phyloP scores from a whole-genome alignment of 2,329 filamentous ascomycete genomes.

The Alternaria tenuissima region DNA sequence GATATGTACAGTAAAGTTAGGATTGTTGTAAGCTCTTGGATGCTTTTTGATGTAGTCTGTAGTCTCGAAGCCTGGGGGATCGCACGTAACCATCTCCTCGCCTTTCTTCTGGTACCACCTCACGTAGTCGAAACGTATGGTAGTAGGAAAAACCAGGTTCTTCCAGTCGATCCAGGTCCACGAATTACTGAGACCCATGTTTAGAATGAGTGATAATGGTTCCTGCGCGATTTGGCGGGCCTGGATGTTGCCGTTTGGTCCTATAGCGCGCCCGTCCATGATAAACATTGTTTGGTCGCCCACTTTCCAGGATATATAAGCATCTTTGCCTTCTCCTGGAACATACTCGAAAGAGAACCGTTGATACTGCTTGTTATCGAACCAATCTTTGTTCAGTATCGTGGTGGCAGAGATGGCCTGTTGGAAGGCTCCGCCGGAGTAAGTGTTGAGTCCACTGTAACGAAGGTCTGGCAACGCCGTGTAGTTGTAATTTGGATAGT shows the following conservation, averaged over 20 bases:
- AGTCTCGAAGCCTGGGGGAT: conserved; percentile 63
- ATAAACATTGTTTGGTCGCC: conserved; percentile 61
- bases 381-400: conserved; percentile 64
- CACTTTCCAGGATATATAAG: conserved; percentile 62
- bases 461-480: conserved; percentile 60
- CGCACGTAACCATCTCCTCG: conserved; percentile 60
- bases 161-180: conserved; percentile 60
- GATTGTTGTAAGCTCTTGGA: conserved; percentile 58
- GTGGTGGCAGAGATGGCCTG: conserved; percentile 65
- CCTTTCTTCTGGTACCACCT: conserved; percentile 63
- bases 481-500: conserved; percentile 62
- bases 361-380: conserved; percentile 62
- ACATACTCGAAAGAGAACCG: conserved; percentile 65
- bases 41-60: conserved; percentile 61
- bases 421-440: conserved; percentile 63
- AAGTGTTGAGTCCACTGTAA: conserved; percentile 60
- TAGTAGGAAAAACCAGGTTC: conserved; percentile 58
- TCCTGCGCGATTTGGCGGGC: conserved; percentile 60
- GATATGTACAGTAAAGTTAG: conserved; percentile 59
- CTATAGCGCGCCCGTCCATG: conserved; percentile 61
- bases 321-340: conserved; percentile 57
- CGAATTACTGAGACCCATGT: conserved; percentile 60
- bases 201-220: conserved; percentile 63
- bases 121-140: conserved; percentile 65
- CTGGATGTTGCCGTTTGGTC: conserved; percentile 63